phyloP scores from a whole-genome alignment of 371 early-diverging fungal species.

The Actinomucor elegans region DNA sequence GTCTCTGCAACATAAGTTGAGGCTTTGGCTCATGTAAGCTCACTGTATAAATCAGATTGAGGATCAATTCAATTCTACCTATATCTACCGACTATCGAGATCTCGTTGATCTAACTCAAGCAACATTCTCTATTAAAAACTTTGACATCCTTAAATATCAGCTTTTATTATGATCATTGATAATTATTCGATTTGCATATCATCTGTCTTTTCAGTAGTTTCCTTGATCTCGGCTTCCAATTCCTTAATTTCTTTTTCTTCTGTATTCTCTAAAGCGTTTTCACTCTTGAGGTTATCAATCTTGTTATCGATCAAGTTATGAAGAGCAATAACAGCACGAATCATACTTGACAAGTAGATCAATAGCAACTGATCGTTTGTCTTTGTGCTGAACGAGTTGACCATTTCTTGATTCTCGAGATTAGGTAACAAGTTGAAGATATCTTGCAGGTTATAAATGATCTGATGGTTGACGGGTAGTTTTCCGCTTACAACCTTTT shows the following conservation, averaged over 20 bases:
- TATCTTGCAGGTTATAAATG: constrained; percentile 94
- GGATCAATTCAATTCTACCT: too few relatives aligned
- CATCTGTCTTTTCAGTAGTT: constrained; percentile 15
- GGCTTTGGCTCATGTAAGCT: too few relatives aligned
- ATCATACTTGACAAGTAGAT: constrained; percentile 90
- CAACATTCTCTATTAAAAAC: too few relatives aligned
- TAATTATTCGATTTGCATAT: constrained; percentile 28
- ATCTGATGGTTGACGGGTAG: constrained; percentile 95
- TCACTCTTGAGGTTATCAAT: constrained; percentile 63
- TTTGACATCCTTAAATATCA: too few relatives aligned
- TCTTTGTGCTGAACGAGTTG: constrained; percentile 84
- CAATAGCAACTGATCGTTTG: constrained; percentile 94
- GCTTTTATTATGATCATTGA: too few relatives aligned
- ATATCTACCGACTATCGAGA: too few relatives aligned
- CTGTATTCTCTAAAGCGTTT: constrained; percentile 31
- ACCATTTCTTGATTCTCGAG: constrained; percentile 73
- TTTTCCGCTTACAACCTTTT: constrained; percentile 81
- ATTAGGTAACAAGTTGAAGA: constrained; percentile 94
- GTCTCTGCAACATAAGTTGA: too few relatives aligned
- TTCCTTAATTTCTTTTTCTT: constrained; percentile 16
- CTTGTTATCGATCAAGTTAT: constrained; percentile 95
- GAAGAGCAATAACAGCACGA: constrained; percentile 93
- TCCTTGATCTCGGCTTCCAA: constrained; percentile 1
- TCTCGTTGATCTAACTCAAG: too few relatives aligned
- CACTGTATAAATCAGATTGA: too few relatives aligned